phyloP scores from a whole-genome alignment of 768 basidiomycete genomes.

The Cystofilobasidium ferigula region DNA sequence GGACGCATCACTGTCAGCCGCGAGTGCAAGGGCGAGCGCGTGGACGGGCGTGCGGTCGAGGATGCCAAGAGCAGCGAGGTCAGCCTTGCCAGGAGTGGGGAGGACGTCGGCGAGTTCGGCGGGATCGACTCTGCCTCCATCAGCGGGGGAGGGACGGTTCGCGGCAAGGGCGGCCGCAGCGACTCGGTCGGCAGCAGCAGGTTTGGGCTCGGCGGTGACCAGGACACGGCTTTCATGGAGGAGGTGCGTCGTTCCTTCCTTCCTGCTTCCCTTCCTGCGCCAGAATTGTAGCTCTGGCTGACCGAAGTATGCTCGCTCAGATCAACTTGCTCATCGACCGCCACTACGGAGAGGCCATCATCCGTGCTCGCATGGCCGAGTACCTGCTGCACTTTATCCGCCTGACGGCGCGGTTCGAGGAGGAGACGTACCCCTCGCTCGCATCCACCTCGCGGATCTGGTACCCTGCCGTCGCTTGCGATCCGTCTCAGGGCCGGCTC shows the following conservation, averaged over 20 bases:
- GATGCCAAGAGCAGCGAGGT: background rate
- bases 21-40: constrained; percentile 47
- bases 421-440: constrained; percentile 46
- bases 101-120: background rate
- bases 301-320: constrained; percentile 40
- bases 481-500: constrained; percentile 28
- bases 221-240: constrained; percentile 15
- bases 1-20: constrained; percentile 78
- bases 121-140: background rate
- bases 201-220: background rate
- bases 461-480: constrained; percentile 51
- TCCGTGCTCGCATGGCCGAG: constrained; percentile 79
- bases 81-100: background rate
- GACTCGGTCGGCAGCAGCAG: constrained; percentile 4
- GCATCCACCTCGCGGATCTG: constrained; percentile 56
- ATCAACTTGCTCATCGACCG: constrained; percentile 75
- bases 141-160: background rate
- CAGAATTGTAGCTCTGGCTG: background rate
- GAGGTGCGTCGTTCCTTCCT: background rate
- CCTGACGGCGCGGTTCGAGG: constrained; percentile 82
- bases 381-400: constrained; percentile 79
- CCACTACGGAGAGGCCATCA: constrained; percentile 79
- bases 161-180: constrained; percentile 1
- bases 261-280: background rate
- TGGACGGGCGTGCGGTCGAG: background rate